These are phyloP conservation scores for Moesziomyces antarcticus DNA, from an alignment of 1,284 basidiomycete genomes.

Conservation along the genomic window DNA sequence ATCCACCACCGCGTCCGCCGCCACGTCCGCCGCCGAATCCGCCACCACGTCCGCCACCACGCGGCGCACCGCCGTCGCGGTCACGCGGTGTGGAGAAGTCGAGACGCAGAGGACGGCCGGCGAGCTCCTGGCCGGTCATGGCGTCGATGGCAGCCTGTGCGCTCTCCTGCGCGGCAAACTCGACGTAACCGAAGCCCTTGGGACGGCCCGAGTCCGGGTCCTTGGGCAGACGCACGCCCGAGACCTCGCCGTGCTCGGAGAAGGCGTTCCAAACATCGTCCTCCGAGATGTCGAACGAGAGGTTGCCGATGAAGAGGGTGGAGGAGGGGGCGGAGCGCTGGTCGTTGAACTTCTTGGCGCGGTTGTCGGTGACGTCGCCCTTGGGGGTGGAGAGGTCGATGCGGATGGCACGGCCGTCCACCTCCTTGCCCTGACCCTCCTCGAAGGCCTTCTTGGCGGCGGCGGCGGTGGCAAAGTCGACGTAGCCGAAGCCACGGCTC, in stretches of 20 bases:
- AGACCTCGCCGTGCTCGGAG: conserved; percentile 87
- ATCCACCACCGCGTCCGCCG: conserved; percentile 60
- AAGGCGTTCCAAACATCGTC: conserved; percentile 89
- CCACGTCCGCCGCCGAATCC: conserved; percentile 70
- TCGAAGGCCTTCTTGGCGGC: conserved; percentile 74
- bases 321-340: conserved; percentile 79
- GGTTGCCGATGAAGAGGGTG: conserved; percentile 88
- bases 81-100: conserved; percentile 88
- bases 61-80: conserved; percentile 71
- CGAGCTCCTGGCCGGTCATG: conserved; percentile 80
- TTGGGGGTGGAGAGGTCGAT: conserved; percentile 80
- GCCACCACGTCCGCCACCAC: conserved; percentile 72
- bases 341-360: conserved; percentile 78
- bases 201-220: conserved; percentile 89
- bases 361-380: conserved; percentile 76
- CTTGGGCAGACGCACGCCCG: conserved; percentile 89
- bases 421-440: conserved; percentile 82
- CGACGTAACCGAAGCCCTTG: conserved; percentile 98
- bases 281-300: conserved; percentile 84
- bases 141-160: conserved; percentile 83
- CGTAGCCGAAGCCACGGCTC: conserved; percentile 81
- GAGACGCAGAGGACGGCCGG: conserved; percentile 82
- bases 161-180: conserved; percentile 83
- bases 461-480: conserved; percentile 77
- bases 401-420: conserved; percentile 89